Evolutionary conservation across 768 basidiomycete genomes (phyloP).

Genomic region (Phanerochaete carnosa): DNA sequence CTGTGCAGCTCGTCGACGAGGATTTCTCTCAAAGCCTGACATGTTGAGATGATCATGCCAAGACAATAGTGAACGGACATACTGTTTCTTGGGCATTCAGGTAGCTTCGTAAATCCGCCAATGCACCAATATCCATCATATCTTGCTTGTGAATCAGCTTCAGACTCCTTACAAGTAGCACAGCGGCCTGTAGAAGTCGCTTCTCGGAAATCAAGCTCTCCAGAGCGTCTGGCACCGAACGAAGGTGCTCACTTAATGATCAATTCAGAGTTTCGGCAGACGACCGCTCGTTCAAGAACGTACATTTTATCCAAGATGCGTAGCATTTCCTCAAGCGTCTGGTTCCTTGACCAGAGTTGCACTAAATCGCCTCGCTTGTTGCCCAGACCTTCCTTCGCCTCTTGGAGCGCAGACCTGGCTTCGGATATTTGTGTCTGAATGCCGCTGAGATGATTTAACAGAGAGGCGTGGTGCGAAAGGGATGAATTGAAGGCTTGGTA

Average conservation of each 20-base stretch:
- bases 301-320: conserved; percentile 93
- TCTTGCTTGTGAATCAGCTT: conserved; percentile 91
- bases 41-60: background rate
- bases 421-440: conserved; percentile 74
- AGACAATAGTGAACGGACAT: conserved; percentile 24
- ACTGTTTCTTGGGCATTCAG: conserved; percentile 85
- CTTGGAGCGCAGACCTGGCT: conserved; percentile 67
- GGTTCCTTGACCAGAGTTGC: conserved; percentile 85
- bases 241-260: conserved; percentile 73
- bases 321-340: conserved; percentile 94
- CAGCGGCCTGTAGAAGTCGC: conserved; percentile 82
- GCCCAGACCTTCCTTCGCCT: conserved; percentile 76
- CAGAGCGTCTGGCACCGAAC: conserved; percentile 85
- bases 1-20: conserved; percentile 93
- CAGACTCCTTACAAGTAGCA: conserved; percentile 80
- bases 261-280: conserved; percentile 15
- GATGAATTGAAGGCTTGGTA: conserved; percentile 96
- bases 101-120: conserved; percentile 85
- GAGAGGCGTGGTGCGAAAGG: conserved; percentile 82
- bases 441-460: conserved; percentile 66
- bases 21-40: conserved; percentile 66
- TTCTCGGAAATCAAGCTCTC: conserved; percentile 97
- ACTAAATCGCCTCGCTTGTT: conserved; percentile 86
- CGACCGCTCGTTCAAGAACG: conserved; percentile 24
- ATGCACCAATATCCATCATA: conserved; percentile 93